phyloP scores from a whole-genome alignment of 2,329 filamentous ascomycete genomes.

The Sporothrix euskadiensis region DNA sequence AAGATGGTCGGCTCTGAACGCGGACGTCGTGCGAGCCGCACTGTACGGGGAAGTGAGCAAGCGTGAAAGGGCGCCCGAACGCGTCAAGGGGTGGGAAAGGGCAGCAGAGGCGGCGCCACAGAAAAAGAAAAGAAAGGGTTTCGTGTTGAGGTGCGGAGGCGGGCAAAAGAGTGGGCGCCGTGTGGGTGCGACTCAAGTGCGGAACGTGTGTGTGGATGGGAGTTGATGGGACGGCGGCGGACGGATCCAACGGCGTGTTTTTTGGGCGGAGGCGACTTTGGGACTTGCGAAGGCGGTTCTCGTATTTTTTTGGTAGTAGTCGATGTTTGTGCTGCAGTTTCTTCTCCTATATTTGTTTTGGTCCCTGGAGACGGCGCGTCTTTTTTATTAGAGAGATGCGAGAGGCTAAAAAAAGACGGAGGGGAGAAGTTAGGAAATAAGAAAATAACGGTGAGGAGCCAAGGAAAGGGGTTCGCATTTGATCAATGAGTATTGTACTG shows the following conservation, averaged over 20 bases:
- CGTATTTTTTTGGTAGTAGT: not conserved
- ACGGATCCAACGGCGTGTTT: constrained; percentile 22
- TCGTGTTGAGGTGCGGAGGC: not conserved
- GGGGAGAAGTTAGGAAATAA: not conserved
- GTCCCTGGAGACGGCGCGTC: constrained; percentile 1
- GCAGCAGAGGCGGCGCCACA: constrained; percentile 5
- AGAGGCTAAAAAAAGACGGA: not conserved
- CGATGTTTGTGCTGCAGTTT: not conserved
- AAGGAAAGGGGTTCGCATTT: not conserved
- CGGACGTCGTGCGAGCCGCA: not conserved
- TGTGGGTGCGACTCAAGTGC: not conserved
- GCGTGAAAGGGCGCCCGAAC: constrained; percentile 2
- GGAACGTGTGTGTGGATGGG: constrained; percentile 6
- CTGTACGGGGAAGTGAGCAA: constrained; percentile 10
- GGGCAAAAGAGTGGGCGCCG: not conserved
- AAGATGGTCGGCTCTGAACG: not conserved
- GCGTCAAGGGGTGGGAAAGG: not conserved
- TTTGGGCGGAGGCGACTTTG: constrained; percentile 16
- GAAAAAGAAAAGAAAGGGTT: not conserved
- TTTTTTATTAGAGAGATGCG: not conserved
- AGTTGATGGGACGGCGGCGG: constrained; percentile 9
- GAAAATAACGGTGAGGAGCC: not conserved
- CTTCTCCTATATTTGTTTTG: not conserved
- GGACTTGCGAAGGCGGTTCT: not conserved
- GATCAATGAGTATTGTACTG: not conserved